Evolutionary conservation across 177 flowering plant species (phyloP).

Genomic region (Viscum album): DNA sequence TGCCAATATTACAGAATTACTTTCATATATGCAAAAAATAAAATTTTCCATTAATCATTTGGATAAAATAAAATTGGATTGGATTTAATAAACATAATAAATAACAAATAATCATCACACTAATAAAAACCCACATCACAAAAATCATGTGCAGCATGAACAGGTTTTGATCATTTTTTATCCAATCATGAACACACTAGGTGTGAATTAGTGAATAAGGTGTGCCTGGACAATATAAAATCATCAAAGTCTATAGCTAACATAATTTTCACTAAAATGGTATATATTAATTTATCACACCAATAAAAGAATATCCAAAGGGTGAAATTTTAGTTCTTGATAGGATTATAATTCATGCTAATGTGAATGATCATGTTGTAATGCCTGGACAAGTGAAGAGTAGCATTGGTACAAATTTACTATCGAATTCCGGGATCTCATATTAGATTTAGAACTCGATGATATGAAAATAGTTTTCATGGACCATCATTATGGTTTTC

Average conservation of each 20-base stretch:
- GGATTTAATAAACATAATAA: slow-evolving; percentile 43
- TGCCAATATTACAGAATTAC: too few species aligned
- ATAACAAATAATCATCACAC: too few species aligned
- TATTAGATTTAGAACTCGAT: slow-evolving; percentile 92
- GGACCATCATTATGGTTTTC: slow-evolving; percentile 77
- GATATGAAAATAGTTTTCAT: slow-evolving; percentile 83
- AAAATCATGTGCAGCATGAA: too few species aligned
- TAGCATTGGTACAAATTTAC: slow-evolving; percentile 88
- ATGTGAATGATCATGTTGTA: slow-evolving; percentile 55
- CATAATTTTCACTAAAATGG: slow-evolving; percentile 87
- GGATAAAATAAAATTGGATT: not conserved
- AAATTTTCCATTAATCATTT: too few species aligned
- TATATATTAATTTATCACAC: slow-evolving; percentile 88
- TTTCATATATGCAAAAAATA: too few species aligned
- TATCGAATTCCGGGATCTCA: slow-evolving; percentile 76
- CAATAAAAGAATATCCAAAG: slow-evolving; percentile 71
- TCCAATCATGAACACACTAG: too few species aligned
- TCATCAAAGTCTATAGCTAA: slow-evolving; percentile 98
- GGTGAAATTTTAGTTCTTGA: slow-evolving; percentile 84
- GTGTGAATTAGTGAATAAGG: slow-evolving; percentile 82
- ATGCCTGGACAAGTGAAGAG: slow-evolving; percentile 77
- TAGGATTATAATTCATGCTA: slow-evolving; percentile 69
- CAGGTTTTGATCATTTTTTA: too few species aligned
- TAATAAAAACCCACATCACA: too few species aligned
- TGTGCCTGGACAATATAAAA: slow-evolving; percentile 78